Percentiles rank a stretch among this genome's conserved stretches.
phyloP scores from a whole-genome alignment of 2,329 filamentous ascomycete species.

The Fusarium sp. region DNA sequence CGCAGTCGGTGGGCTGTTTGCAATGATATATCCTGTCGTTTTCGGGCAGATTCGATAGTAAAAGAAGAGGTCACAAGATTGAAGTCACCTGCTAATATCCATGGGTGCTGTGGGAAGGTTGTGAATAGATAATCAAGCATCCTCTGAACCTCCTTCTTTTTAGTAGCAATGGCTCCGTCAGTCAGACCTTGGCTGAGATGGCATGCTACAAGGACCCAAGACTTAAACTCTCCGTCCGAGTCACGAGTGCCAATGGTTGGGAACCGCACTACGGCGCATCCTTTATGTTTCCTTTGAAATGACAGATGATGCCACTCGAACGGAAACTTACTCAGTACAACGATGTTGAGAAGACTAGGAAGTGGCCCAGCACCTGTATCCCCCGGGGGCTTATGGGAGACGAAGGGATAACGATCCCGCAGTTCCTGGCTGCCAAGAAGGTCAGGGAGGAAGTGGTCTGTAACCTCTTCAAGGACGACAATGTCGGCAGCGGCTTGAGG shows the following conservation, averaged over 20 bases:
- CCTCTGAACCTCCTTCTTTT: conserved; percentile 65
- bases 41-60: conserved; percentile 64
- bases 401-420: conserved; percentile 62
- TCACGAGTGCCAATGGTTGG: conserved; percentile 34
- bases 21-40: conserved; percentile 63
- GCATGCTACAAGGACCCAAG: conserved; percentile 65
- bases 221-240: conserved; percentile 42
- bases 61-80: conserved; percentile 70
- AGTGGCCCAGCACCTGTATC: conserved; percentile 65
- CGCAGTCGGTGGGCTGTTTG: conserved; percentile 58
- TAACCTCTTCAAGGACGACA: conserved; percentile 71
- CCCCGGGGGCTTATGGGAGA: conserved; percentile 66
- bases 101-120: conserved; percentile 57
- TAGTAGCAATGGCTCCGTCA: conserved; percentile 66
- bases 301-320: conserved; percentile 68
- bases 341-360: conserved; percentile 69
- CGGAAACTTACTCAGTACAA: conserved; percentile 66
- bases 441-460: conserved; percentile 69
- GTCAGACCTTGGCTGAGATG: conserved; percentile 72
- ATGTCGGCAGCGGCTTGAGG: conserved; percentile 58
- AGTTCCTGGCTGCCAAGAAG: conserved; percentile 62
- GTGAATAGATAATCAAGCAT: conserved; percentile 59
- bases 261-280: conserved; percentile 62
- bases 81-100: conserved; percentile 72
- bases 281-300: conserved; percentile 67